These are phyloP conservation scores for Purpureocillium lavendulum DNA, from an alignment of 2,329 filamentous ascomycete genomes.

Conservation along the genomic window DNA sequence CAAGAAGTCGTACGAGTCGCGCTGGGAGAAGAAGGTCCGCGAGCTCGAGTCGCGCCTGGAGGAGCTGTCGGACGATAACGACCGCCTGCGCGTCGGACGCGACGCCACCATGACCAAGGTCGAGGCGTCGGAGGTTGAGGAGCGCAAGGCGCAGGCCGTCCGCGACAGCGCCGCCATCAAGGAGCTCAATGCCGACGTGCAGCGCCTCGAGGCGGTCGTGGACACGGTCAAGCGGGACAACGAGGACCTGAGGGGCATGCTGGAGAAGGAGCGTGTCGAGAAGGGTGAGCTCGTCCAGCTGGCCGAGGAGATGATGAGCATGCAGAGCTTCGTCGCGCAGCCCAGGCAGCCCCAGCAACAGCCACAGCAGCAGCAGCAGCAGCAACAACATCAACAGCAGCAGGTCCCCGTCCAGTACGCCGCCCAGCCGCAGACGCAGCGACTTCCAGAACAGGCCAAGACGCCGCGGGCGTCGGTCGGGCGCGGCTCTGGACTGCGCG, in stretches of 20 bases:
- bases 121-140: conserved; percentile 37
- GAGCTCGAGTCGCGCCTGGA: conserved; percentile 68
- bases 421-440: conserved; percentile 13
- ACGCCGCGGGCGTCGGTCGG: conserved; percentile 40
- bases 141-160: conserved; percentile 49
- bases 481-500: conserved; percentile 50
- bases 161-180: conserved; percentile 59
- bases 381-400: conserved; percentile 10
- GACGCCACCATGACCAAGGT: conserved; percentile 58
- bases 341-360: conserved; percentile 6
- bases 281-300: conserved; percentile 76
- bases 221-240: conserved; percentile 63
- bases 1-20: conserved; percentile 74
- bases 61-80: conserved; percentile 64
- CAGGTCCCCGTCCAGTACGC: too few relatives aligned
- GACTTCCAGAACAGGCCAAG: conserved; percentile 19
- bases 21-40: conserved; percentile 81
- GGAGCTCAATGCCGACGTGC: conserved; percentile 64
- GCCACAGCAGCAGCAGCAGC: conserved; percentile 6
- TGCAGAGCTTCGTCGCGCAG: conserved; percentile 42
- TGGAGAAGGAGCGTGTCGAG: conserved; percentile 70
- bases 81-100: conserved; percentile 57
- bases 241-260: conserved; percentile 51
- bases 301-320: conserved; percentile 75
- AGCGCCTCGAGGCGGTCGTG: conserved; percentile 67